Conservation (phyloP, 495 filamentous ascomycete species). For the Hypoxylon fuscum region DNA sequence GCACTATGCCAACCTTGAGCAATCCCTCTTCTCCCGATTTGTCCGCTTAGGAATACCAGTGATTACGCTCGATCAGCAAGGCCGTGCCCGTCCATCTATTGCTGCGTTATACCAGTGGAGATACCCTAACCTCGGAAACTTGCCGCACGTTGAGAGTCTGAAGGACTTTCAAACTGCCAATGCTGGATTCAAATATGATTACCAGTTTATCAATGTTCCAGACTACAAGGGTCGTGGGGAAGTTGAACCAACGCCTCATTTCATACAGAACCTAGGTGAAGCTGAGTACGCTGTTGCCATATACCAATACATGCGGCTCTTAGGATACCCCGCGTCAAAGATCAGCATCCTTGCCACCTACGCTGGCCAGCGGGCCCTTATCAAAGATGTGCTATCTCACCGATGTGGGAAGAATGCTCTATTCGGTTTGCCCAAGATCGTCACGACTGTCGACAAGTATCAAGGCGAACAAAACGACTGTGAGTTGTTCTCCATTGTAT, state of each 20-base stretch:
- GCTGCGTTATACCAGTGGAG: conserved; percentile 94
- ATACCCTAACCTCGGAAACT: conserved; percentile 80
- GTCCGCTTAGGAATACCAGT: conserved; percentile 89
- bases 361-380: conserved; percentile 91
- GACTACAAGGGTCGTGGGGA: conserved; percentile 95
- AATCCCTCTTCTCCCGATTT: conserved; percentile 91
- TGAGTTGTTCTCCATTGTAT: conserved; percentile 57
- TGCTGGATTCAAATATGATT: conserved; percentile 90
- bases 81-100: conserved; percentile 84
- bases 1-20: conserved; percentile 94
- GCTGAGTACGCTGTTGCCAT: conserved; percentile 96
- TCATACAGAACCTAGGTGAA: conserved; percentile 96
- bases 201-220: conserved; percentile 95
- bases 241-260: conserved; percentile 91
- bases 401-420: conserved; percentile 82
- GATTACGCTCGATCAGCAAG: conserved; percentile 91
- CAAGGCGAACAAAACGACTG: conserved; percentile 99
- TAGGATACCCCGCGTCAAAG: conserved; percentile 91
- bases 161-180: conserved; percentile 85
- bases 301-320: conserved; percentile 96
- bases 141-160: conserved; percentile 73
- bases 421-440: conserved; percentile 89
- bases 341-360: conserved; percentile 95
- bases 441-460: conserved; percentile 97
- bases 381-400: conserved; percentile 87